Percentiles rank a stretch among this genome's conserved stretches.
phyloP scores from a whole-genome alignment of 1,139 yeast species.

The Blastobotrys apis region DNA sequence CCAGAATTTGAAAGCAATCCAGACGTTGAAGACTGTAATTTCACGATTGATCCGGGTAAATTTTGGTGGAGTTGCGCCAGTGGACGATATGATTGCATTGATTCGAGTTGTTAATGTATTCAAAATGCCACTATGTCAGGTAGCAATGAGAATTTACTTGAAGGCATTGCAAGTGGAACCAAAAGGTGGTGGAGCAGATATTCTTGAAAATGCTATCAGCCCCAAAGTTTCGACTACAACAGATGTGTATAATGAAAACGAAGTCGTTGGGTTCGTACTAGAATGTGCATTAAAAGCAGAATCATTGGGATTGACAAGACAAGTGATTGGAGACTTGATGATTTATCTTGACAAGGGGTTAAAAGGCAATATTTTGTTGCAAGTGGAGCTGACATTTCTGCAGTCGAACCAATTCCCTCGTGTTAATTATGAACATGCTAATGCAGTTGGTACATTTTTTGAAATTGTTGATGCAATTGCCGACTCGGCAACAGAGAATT shows the following conservation, averaged over 20 bases:
- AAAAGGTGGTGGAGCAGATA: background rate
- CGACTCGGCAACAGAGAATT: slow-evolving; percentile 23
- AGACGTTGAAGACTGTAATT: slow-evolving; percentile 17
- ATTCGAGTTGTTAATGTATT: slow-evolving; percentile 43
- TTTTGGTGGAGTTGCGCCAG: slow-evolving; percentile 5
- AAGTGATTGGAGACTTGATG: slow-evolving; percentile 38
- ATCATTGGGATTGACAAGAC: slow-evolving; percentile 4
- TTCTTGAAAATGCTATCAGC: slow-evolving; percentile 9
- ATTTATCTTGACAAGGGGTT: slow-evolving; percentile 33
- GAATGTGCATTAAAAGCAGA: slow-evolving; percentile 11
- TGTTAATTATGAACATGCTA: slow-evolving; percentile 20
- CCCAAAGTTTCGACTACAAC: background rate
- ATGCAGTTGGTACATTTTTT: slow-evolving; percentile 22
- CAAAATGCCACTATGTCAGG: slow-evolving; percentile 51
- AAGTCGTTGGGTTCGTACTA: slow-evolving; percentile 8
- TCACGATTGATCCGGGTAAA: slow-evolving; percentile 10
- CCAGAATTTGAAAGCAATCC: slow-evolving; percentile 17
- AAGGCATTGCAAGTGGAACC: slow-evolving; percentile 9
- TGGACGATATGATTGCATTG: slow-evolving; percentile 22
- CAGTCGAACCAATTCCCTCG: slow-evolving; percentile 45
- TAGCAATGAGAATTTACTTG: slow-evolving; percentile 37
- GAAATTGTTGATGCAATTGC: slow-evolving; percentile 33
- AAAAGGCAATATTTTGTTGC: slow-evolving; percentile 36
- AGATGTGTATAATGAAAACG: slow-evolving; percentile 2
- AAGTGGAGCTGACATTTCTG: slow-evolving; percentile 44